A percentile compares a stretch with the other conserved stretches of the same genome.
phyloP scores from a whole-genome alignment of 1,139 yeast genomes.

The Debaryomyces nepalensis region DNA sequence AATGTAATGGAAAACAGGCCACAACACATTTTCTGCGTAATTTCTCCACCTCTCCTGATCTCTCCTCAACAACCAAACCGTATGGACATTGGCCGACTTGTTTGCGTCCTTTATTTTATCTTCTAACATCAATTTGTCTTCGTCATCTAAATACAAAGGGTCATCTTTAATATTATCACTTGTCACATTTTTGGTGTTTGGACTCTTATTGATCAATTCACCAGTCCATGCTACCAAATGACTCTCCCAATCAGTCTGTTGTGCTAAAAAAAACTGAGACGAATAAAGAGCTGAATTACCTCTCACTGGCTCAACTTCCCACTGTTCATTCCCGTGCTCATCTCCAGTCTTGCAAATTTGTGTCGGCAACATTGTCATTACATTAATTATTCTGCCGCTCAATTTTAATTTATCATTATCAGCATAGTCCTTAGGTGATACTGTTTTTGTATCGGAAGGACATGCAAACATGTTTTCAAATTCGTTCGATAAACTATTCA shows the following conservation, averaged over 20 bases:
- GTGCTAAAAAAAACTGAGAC: conserved; percentile 65
- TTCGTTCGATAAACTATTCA: conserved; percentile 12
- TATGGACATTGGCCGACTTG: conserved; percentile 63
- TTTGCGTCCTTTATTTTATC: conserved; percentile 46
- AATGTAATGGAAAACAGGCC: conserved; percentile 96
- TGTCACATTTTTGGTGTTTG: conserved; percentile 15
- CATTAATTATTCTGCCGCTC: conserved; percentile 70
- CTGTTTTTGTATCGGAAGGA: conserved; percentile 26
- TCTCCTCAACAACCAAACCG: conserved; percentile 81
- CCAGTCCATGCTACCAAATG: conserved; percentile 97
- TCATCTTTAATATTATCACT: conserved; percentile 47
- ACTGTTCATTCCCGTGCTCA: conserved; percentile 32
- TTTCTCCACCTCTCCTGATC: conserved; percentile 81
- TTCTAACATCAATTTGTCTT: conserved; percentile 57
- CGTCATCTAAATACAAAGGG: conserved; percentile 62
- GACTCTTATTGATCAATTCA: conserved; percentile 58
- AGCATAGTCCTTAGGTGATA: conserved; percentile 39
- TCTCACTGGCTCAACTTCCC: conserved; percentile 67
- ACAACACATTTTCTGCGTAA: conserved; percentile 86
- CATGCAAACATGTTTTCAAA: conserved; percentile 18
- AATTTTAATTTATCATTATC: conserved; percentile 36
- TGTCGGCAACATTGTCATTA: conserved; percentile 70
- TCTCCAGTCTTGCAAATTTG: conserved; percentile 52
- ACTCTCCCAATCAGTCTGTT: conserved; percentile 81
- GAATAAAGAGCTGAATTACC: conserved; percentile 89